A percentile compares a stretch with the other conserved stretches of the same genome.
These are phyloP conservation scores for Leucocoprinus leucothites DNA, from an alignment of 768 basidiomycete genomes.

Conservation along the genomic window DNA sequence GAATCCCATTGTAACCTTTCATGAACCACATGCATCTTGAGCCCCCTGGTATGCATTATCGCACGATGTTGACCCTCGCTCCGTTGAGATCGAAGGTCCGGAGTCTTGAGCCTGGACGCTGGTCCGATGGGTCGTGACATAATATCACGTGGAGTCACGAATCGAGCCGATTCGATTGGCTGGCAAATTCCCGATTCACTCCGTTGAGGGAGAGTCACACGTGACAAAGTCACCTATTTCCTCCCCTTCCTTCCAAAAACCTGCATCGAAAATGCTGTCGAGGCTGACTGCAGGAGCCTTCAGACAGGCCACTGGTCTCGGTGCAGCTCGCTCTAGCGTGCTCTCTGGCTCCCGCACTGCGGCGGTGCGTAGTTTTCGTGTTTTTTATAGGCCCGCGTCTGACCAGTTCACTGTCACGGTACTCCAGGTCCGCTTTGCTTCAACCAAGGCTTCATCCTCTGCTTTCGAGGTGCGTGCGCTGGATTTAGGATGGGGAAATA, in stretches of 20 bases:
- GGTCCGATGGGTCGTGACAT: not conserved
- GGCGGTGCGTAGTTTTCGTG: conserved; percentile 40
- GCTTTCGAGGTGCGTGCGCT: conserved; percentile 58
- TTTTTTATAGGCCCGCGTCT: conserved; percentile 13
- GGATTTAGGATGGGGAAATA: not conserved
- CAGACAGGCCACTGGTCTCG: conserved; percentile 49
- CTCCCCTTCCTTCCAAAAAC: conserved; percentile 39
- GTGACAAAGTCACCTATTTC: conserved; percentile 38
- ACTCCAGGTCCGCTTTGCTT: conserved; percentile 68
- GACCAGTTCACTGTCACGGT: conserved; percentile 18
- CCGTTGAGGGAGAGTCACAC: conserved; percentile 40
- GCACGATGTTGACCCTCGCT: too few relatives aligned
- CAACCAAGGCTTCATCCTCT: conserved; percentile 55
- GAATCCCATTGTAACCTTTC: too few relatives aligned
- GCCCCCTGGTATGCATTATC: too few relatives aligned
- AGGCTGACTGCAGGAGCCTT: conserved; percentile 77
- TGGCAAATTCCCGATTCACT: conserved; percentile 43
- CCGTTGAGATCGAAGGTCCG: too few relatives aligned
- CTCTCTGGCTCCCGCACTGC: conserved; percentile 42
- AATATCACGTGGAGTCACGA: conserved; percentile 18
- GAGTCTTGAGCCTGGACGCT: not conserved
- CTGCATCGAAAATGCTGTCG: conserved; percentile 68
- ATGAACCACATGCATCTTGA: too few relatives aligned
- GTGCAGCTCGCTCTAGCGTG: conserved; percentile 40
- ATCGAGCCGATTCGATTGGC: conserved; percentile 29